Base-by-base conservation (phyloP, 345 rosid species). In the Cochlearia excelsa region DNA sequence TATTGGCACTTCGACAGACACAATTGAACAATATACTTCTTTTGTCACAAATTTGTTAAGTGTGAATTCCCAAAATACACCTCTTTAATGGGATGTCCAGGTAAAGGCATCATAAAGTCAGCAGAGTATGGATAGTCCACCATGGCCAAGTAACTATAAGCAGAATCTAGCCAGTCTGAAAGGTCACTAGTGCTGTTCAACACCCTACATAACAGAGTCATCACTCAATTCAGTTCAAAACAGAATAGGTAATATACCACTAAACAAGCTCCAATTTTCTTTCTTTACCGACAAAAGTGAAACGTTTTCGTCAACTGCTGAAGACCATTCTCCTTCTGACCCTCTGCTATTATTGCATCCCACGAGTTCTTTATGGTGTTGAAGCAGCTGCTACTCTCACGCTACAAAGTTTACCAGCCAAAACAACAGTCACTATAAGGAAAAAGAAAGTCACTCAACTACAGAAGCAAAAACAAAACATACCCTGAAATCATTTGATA, bases 71-170 rank as follows among this genome's bases (percentile, higher is more conserved):
- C 9, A 28, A 34, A 1, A 7, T 6, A 63, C 55, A 92, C 98
- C 96, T 92, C 98, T 77, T 78, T 80, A 50, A 92, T 88, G 2
- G 98, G 96, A 54, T 84, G 78, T 60, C 95, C 98, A n/a, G 96
- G 98, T 63, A 92, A 65, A 66, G 98, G 98, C 98, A 88, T 92
- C 75, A 88, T 68, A 69, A 92, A 92, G 39, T 72, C 64, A 41
- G 98, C 73, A 33, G 96, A 77, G 77, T 86, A 83, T 2, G 96
- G 98, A 51, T 92, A 92, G 67, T 92, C 82, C 54, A 88, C 95
- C 98, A 88, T 92, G 2, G 86, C 96, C 84, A 92, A 75, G 77
- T 77, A 81, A 78, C 93, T 86, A 69, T 86, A 92, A 9, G 98
- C 98, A 58, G 88, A 80, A 0, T 77, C 81, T 69, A 92, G 72